phyloP scores from a whole-genome alignment of 345 rosid genomes.

The Excoecaria cochinchinensis region DNA sequence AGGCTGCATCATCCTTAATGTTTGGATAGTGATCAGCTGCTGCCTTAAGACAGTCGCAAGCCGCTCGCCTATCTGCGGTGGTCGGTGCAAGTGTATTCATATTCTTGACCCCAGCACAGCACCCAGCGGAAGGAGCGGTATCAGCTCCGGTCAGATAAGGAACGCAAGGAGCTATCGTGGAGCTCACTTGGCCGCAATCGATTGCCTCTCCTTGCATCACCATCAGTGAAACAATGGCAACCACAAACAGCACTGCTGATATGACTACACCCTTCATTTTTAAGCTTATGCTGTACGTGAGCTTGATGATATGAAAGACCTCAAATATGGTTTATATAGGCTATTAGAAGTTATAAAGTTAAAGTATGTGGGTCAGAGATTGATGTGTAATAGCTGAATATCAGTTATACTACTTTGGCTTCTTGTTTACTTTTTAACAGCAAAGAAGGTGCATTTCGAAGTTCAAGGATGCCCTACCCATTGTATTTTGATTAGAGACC shows the following conservation, averaged over 20 bases:
- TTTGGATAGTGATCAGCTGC: not conserved
- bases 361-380: not conserved
- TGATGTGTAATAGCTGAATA: not conserved
- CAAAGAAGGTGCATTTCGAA: not conserved
- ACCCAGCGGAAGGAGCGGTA: not conserved
- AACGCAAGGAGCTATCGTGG: not conserved
- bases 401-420: not conserved
- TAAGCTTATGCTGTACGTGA: not conserved
- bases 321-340: not conserved
- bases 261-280: not conserved
- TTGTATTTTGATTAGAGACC: too few relatives aligned
- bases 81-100: constrained; percentile 5
- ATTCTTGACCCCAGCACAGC: constrained; percentile 5
- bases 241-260: not conserved
- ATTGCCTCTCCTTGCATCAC: not conserved
- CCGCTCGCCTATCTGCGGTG: constrained; percentile 7
- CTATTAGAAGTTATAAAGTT: not conserved
- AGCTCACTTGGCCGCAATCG: not conserved
- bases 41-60: not conserved
- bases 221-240: not conserved
- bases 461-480: too few relatives aligned
- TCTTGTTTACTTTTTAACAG: not conserved
- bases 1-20: not conserved
- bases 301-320: not conserved
- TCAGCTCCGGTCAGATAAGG: not conserved